Evolutionary conservation across 805 yeast genomes (phyloP), one percentile per base, ranked within the genome.

Genomic region (Metschnikowia gelsemii): DNA sequence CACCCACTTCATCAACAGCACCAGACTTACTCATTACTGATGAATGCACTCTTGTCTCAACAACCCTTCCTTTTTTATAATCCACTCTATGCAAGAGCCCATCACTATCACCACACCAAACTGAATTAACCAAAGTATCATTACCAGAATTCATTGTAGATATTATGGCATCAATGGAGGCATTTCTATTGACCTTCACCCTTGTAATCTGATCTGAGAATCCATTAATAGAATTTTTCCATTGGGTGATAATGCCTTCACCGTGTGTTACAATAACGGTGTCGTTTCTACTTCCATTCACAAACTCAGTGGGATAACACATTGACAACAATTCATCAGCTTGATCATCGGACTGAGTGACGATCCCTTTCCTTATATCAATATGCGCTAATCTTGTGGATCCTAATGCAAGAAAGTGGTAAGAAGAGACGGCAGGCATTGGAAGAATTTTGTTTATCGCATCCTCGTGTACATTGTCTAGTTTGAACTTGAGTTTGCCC

Each of bases 321-420:
- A 87, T 83, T 42, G 89, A 73, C 31, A 91, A 64, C n/a, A 91
- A 64, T 58, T 91, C 99, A 56, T 91, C 98, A 51, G 85, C 96
- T 64, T 91, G 99, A 58, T 88, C 90, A 48, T 90, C 98, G 26
- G 90, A 81, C 28, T 75, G 74, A 3, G 76, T 64, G 1, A 83
- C 61, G 2, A 80, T 72, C 4, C 85, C 86, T 52, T 84, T 86
- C 35, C 96, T 68, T 3, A 84, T 71, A 60, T 91, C 97, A 54
- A 90, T 73, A 44, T 82, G 83, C 0, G 88, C 75, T 31, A 91
- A 66, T 0, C 90, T 84, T 3, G 96, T 86, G 8, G 91, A 82
- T 1, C 96, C 97, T 20, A 84, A 71, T 0, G 93, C 78, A 18
- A 89, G 71, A 53, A 79, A 87, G 56, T 84, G 90, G 63, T 89